A percentile compares a stretch with the other conserved stretches of the same genome.
These are phyloP conservation scores for Boletus sp. DNA, from an alignment of 768 basidiomycete species.

Conservation along the genomic window DNA sequence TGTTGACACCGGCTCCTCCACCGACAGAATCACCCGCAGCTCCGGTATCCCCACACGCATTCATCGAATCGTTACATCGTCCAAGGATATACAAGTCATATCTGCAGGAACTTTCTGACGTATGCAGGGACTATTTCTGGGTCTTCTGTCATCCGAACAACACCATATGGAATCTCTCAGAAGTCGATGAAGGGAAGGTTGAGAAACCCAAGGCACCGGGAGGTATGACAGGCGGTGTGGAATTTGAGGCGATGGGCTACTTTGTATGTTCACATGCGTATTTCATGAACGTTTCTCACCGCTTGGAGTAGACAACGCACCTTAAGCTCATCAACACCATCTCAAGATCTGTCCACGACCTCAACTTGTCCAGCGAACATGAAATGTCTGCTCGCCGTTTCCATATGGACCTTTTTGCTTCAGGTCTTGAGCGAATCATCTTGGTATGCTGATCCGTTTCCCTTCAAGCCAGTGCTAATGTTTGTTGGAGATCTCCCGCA, in stretches of 20 bases:
- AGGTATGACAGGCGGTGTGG: constrained; percentile 98
- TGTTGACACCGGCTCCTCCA: constrained; percentile 71
- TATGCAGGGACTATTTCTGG: constrained; percentile 95
- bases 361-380: constrained; percentile 64
- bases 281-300: constrained; percentile 10
- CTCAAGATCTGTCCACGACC: constrained; percentile 59
- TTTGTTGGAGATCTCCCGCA: constrained; percentile 75
- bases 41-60: constrained; percentile 72
- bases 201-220: constrained; percentile 93
- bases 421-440: constrained; percentile 88
- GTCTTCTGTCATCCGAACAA: constrained; percentile 97
- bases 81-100: constrained; percentile 80
- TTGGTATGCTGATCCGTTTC: constrained; percentile 51
- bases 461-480: background rate
- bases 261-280: constrained; percentile 57
- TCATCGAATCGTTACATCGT: constrained; percentile 69
- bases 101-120: constrained; percentile 79
- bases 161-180: constrained; percentile 80
- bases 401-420: constrained; percentile 85
- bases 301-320: constrained; percentile 68
- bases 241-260: constrained; percentile 96
- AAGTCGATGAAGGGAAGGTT: constrained; percentile 81
- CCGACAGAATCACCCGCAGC: constrained; percentile 59
- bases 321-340: constrained; percentile 84
- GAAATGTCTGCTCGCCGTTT: constrained; percentile 79